These are phyloP conservation scores for Herpetomonas samuelpessoai DNA, from an alignment of 208 protist genomes.

Conservation along the genomic window DNA sequence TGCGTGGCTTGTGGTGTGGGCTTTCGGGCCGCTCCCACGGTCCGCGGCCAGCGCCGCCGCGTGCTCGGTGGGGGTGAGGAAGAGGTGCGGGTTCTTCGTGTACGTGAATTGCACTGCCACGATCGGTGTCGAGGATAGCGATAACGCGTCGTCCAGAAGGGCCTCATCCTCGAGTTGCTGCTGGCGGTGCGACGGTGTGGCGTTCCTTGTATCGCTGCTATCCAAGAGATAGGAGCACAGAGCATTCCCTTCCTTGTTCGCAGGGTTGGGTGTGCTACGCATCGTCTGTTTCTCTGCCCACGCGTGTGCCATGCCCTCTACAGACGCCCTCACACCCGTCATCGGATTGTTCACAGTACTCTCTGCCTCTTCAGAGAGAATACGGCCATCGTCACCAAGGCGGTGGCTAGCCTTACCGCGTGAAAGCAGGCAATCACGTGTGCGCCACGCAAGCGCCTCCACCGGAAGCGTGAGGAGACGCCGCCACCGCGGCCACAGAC, in stretches of 20 bases:
- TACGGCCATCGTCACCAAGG: too few species aligned
- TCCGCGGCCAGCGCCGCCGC: too few species aligned
- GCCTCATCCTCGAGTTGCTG: too few species aligned
- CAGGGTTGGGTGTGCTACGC: neutral
- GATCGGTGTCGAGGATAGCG: neutral
- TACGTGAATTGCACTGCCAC: conserved; percentile 20
- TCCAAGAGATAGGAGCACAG: neutral
- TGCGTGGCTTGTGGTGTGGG: too few species aligned
- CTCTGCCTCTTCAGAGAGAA: too few species aligned
- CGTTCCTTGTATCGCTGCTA: neutral
- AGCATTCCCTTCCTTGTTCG: neutral
- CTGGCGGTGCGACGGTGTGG: neutral
- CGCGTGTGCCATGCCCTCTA: neutral
- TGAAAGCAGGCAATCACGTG: neutral
- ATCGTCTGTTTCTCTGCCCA: neutral
- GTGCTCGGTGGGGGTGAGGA: conserved; percentile 23
- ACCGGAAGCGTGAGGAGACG: conserved; percentile 3
- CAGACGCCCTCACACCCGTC: too few species aligned
- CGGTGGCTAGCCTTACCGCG: neutral
- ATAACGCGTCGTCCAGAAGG: too few species aligned
- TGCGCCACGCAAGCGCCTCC: conserved; percentile 9
- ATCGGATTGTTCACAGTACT: too few species aligned
- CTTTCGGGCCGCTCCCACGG: too few species aligned
- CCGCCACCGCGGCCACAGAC: conserved; percentile 7
- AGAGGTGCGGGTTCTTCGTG: conserved; percentile 31